Evolutionary conservation across 2,329 filamentous ascomycete genomes (phyloP).

Genomic region (Xylaria sp.): DNA sequence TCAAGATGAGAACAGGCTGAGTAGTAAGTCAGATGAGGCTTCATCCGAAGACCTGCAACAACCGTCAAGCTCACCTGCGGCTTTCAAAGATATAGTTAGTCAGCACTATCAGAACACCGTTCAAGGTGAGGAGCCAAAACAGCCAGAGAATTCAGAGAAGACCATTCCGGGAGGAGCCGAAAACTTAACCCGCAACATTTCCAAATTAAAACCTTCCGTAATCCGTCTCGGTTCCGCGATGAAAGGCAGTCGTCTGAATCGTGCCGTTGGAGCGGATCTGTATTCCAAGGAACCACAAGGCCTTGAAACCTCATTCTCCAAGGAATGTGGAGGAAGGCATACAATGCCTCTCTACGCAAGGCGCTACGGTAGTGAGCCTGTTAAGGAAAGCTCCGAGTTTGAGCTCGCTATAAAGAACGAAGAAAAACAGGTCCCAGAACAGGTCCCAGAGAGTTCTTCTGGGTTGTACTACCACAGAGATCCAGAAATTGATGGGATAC

Average conservation of each 20-base stretch:
- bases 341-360: constrained; percentile 47
- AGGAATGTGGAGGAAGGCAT: constrained; percentile 48
- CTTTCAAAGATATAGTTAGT: not conserved
- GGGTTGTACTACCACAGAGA: constrained; percentile 35
- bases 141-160: constrained; percentile 34
- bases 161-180: constrained; percentile 38
- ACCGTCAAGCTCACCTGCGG: constrained; percentile 37
- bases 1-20: constrained; percentile 39
- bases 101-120: constrained; percentile 26
- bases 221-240: constrained; percentile 13
- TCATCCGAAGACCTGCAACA: constrained; percentile 49
- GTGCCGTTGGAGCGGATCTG: constrained; percentile 36
- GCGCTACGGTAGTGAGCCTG: constrained; percentile 38
- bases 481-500: constrained; percentile 39
- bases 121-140: constrained; percentile 35
- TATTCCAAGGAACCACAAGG: constrained; percentile 55
- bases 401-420: not conserved
- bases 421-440: not conserved
- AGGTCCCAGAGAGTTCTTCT: constrained; percentile 3
- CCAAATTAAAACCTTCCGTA: constrained; percentile 30
- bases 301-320: constrained; percentile 53
- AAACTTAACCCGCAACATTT: constrained; percentile 32
- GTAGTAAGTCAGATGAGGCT: constrained; percentile 39
- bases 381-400: constrained; percentile 7
- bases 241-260: not conserved